These are phyloP conservation scores for Vaccinium corymbosum DNA, from an alignment of 148 eudicot species.

Conservation along the genomic window DNA sequence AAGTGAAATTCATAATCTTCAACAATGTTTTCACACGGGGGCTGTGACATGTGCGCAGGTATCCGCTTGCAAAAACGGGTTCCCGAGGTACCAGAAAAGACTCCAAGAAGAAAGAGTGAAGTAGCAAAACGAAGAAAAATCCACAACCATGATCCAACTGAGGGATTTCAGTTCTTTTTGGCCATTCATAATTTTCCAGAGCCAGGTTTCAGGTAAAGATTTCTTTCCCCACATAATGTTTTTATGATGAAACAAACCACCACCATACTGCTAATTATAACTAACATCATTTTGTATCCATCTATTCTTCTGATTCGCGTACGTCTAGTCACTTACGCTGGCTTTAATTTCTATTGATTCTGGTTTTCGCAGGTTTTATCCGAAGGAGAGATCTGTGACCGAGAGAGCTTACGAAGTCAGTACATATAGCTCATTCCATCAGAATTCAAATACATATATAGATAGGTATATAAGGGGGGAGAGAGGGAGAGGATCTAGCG, in stretches of 20 bases:
- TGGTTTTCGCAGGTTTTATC: slow-evolving; percentile 11
- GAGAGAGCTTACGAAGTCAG: neutral
- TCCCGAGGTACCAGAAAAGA: slow-evolving; percentile 69
- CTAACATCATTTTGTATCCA: neutral
- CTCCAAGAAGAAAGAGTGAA: slow-evolving; percentile 57
- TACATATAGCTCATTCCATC: too few species aligned
- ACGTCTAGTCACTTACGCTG: neutral
- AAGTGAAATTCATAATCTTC: neutral
- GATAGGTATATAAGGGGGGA: neutral
- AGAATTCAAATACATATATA: too few species aligned
- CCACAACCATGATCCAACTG: neutral
- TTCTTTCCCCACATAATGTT: neutral
- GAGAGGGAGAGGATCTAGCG: too few species aligned
- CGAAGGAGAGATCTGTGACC: slow-evolving; percentile 21
- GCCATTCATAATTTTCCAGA: slow-evolving; percentile 20
- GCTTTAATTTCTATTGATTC: neutral
- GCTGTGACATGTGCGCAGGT: slow-evolving; percentile 39
- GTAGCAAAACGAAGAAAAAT: neutral
- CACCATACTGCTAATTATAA: neutral
- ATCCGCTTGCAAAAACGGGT: slow-evolving; percentile 66
- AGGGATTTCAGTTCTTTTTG: neutral
- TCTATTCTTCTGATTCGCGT: neutral
- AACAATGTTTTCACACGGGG: neutral
- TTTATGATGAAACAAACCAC: neutral
- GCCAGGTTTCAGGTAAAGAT: slow-evolving; percentile 41